Evolutionary conservation across 169 alveolate genomes (phyloP).

Genomic region (Toxoplasma gondii): DNA sequence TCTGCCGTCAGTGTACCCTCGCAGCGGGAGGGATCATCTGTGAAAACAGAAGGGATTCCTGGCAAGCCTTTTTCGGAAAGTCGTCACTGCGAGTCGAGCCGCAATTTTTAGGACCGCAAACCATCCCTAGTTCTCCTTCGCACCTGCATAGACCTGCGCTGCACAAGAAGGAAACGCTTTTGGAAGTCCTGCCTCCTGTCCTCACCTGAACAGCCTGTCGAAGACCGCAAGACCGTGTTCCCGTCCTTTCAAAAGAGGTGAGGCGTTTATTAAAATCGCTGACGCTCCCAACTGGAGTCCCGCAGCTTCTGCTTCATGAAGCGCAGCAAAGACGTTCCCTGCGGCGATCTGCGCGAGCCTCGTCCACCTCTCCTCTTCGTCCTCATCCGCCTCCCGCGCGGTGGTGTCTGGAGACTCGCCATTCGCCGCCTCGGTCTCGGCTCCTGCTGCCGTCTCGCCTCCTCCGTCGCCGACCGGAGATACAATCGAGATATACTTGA

Average conservation of each 20-base stretch:
- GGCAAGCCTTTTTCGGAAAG: background rate
- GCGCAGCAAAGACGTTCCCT: conserved; percentile 35
- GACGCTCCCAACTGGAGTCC: conserved; percentile 9
- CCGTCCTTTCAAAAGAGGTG: background rate
- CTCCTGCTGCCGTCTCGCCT: background rate
- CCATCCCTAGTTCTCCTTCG: background rate
- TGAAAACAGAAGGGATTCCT: background rate
- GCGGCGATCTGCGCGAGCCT: background rate
- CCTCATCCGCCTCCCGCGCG: background rate
- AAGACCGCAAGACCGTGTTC: conserved; percentile 40
- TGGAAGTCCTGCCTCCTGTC: background rate
- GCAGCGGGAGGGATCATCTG: background rate
- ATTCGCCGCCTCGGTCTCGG: background rate
- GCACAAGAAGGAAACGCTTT: background rate
- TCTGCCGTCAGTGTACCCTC: background rate
- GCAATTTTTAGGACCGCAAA: background rate
- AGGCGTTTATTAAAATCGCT: background rate
- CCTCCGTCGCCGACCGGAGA: background rate
- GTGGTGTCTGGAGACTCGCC: background rate
- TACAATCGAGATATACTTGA: background rate
- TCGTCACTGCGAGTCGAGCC: background rate
- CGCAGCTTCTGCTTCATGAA: conserved; percentile 40
- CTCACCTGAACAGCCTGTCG: conserved; percentile 42
- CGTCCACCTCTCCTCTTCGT: background rate
- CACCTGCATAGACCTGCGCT: background rate